Percentiles rank a stretch among this genome's conserved stretches.
Evolutionary conservation across 2,329 filamentous ascomycete genomes (phyloP).

Genomic region (Paecilomyces sp.): DNA sequence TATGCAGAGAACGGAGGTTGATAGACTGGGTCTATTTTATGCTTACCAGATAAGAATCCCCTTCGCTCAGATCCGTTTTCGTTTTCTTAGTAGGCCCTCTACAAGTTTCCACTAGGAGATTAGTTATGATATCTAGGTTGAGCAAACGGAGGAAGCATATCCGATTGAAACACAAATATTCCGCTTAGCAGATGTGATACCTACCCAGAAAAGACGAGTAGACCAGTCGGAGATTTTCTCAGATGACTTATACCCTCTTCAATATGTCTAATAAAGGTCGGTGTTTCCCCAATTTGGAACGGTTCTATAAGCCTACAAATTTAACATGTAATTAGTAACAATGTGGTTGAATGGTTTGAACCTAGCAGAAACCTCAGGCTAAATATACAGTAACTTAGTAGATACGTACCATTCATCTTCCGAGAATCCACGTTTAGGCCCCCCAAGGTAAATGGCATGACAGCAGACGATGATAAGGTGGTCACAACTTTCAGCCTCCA

Average conservation of each 20-base stretch:
- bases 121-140: not conserved
- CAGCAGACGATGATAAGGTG: slow-evolving; percentile 76
- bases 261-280: slow-evolving; percentile 72
- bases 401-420: slow-evolving; percentile 53
- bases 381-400: not conserved
- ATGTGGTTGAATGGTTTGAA: not conserved
- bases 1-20: slow-evolving; percentile 36
- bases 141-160: not conserved
- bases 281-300: slow-evolving; percentile 72
- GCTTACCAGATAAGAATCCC: slow-evolving; percentile 52
- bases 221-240: slow-evolving; percentile 8
- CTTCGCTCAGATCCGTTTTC: slow-evolving; percentile 51
- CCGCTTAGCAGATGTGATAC: not conserved
- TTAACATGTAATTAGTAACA: not conserved
- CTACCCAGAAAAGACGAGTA: slow-evolving; percentile 58
- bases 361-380: not conserved
- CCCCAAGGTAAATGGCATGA: slow-evolving; percentile 69
- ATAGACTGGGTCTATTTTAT: slow-evolving; percentile 26
- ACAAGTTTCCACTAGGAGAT: not conserved
- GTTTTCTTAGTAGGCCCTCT: slow-evolving; percentile 58
- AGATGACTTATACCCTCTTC: slow-evolving; percentile 55
- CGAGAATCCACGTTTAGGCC: slow-evolving; percentile 43
- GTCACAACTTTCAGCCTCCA: slow-evolving; percentile 10
- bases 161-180: not conserved
- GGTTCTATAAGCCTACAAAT: slow-evolving; percentile 57